Evolutionary conservation across 2,329 filamentous ascomycete species (phyloP).

Genomic region (Sphaerostilbella broomeana): DNA sequence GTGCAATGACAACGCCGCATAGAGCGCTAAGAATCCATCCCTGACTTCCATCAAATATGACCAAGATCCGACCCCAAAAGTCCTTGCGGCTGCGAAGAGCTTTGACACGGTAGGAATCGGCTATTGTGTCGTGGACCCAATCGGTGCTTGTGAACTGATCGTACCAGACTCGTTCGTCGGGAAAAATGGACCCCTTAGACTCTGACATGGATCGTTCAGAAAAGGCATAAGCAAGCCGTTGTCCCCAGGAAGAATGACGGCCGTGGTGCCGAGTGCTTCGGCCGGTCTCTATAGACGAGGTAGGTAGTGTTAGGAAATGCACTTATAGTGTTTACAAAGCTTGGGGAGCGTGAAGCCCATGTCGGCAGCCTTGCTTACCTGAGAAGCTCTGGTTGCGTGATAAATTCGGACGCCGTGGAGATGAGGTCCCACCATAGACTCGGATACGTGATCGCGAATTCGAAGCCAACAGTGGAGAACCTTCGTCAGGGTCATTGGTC

Average conservation of each 20-base stretch:
- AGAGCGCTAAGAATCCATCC: conserved; percentile 92
- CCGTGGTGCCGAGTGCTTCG: conserved; percentile 44
- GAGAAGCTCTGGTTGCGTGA: conserved; percentile 39
- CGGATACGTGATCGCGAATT: conserved; percentile 37
- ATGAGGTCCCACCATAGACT: conserved; percentile 29
- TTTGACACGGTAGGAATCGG: conserved; percentile 85
- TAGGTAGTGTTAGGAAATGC: background rate
- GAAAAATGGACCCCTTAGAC: conserved; percentile 58
- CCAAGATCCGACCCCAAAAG: conserved; percentile 69
- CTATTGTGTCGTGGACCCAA: conserved; percentile 97
- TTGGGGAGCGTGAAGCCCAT: background rate
- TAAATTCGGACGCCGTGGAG: conserved; percentile 23
- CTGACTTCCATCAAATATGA: conserved; percentile 79
- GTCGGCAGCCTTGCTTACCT: conserved; percentile 24
- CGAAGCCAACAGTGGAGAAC: conserved; percentile 36
- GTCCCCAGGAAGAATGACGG: conserved; percentile 52
- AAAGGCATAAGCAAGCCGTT: conserved; percentile 56
- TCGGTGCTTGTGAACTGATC: conserved; percentile 97
- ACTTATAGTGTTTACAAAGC: background rate
- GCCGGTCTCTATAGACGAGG: conserved; percentile 27
- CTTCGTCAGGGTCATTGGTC: conserved; percentile 34
- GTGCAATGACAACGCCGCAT: conserved; percentile 78
- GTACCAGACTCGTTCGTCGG: conserved; percentile 93
- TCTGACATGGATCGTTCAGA: conserved; percentile 53
- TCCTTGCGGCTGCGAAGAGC: conserved; percentile 75